These are phyloP conservation scores for Dictyostelium brefeldianum DNA, from an alignment of 78 protist genomes.

Conservation along the genomic window DNA sequence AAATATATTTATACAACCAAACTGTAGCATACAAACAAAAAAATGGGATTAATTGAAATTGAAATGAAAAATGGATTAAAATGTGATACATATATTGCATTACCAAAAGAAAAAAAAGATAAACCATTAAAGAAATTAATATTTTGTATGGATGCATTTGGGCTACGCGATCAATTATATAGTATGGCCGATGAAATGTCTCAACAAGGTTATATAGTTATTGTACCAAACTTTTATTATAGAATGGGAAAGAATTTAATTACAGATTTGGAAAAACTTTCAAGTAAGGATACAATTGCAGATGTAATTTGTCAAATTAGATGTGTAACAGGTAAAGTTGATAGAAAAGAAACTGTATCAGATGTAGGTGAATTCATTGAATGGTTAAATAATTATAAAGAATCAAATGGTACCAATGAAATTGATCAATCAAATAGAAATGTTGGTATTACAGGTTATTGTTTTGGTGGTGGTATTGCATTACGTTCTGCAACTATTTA, in stretches of 20 bases:
- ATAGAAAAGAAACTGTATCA: not conserved
- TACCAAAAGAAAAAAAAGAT: slow-evolving; percentile 32
- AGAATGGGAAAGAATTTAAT: slow-evolving; percentile 15
- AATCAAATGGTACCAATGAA: not conserved
- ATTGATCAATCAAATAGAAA: not conserved
- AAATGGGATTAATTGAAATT: slow-evolving; percentile 16
- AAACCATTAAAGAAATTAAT: slow-evolving; percentile 16
- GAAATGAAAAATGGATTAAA: slow-evolving; percentile 37
- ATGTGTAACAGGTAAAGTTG: not conserved
- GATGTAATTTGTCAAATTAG: not conserved
- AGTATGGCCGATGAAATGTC: slow-evolving; percentile 40
- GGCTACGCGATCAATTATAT: slow-evolving; percentile 33
- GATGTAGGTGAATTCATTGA: not conserved
- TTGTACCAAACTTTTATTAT: slow-evolving; percentile 54
- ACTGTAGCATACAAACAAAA: too few relatives aligned
- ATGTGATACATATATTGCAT: slow-evolving; percentile 46
- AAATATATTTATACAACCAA: too few relatives aligned
- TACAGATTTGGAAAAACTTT: not conserved
- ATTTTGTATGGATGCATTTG: slow-evolving; percentile 63
- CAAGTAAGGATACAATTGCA: not conserved
- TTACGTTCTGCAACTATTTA: not conserved
- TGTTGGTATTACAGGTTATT: slow-evolving; percentile 43
- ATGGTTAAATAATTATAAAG: not conserved
- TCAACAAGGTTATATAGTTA: slow-evolving; percentile 41
- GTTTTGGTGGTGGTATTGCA: slow-evolving; percentile 59